These are phyloP conservation scores for Pelargonium nanum DNA, from an alignment of 345 rosid genomes.

Conservation along the genomic window DNA sequence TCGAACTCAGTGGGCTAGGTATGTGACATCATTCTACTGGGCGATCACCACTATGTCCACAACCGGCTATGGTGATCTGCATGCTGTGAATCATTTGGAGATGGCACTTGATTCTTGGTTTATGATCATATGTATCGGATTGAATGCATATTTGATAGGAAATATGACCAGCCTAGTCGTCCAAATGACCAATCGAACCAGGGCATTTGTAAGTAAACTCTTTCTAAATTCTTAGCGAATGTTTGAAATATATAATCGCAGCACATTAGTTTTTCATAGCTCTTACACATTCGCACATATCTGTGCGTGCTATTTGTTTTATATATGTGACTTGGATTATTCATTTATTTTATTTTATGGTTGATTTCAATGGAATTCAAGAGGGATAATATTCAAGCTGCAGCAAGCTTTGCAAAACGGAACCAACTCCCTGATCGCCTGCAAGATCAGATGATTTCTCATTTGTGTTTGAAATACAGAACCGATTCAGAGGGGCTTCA, in stretches of 20 bases:
- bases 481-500: slow-evolving; percentile 85
- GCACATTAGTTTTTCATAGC: background rate
- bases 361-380: slow-evolving; percentile 16
- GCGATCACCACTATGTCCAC: slow-evolving; percentile 73
- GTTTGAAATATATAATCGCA: background rate
- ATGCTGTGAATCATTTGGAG: slow-evolving; percentile 52
- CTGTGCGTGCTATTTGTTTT: background rate
- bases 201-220: slow-evolving; percentile 60
- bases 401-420: slow-evolving; percentile 64
- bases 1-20: slow-evolving; percentile 24
- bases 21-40: slow-evolving; percentile 69
- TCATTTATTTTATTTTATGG: slow-evolving; percentile 1
- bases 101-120: slow-evolving; percentile 49
- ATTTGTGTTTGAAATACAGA: slow-evolving; percentile 69
- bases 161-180: slow-evolving; percentile 85
- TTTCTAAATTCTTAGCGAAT: background rate
- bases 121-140: slow-evolving; percentile 67
- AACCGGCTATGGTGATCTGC: slow-evolving; percentile 83
- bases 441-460: slow-evolving; percentile 91
- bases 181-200: slow-evolving; percentile 68
- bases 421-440: slow-evolving; percentile 64
- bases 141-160: slow-evolving; percentile 67
- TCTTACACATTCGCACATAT: background rate
- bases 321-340: background rate
- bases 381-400: slow-evolving; percentile 86